phyloP scores from a whole-genome alignment of 2,329 filamentous ascomycete species.

The Claviceps africana region DNA sequence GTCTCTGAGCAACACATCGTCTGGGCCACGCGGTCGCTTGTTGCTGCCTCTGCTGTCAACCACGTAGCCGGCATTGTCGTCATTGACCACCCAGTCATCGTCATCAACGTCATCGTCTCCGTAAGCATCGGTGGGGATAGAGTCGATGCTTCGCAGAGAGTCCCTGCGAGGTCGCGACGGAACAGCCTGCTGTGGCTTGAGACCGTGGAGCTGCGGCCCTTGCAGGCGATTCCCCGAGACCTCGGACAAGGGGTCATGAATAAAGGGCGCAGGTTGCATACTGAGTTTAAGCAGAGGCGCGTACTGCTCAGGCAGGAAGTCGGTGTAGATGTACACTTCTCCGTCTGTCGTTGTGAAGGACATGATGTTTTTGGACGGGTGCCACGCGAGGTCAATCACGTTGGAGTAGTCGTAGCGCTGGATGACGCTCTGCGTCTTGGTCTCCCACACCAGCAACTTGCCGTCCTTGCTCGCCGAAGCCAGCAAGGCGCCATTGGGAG shows the following conservation, averaged over 20 bases:
- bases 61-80: constrained; percentile 85
- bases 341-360: constrained; percentile 90
- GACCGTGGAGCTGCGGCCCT: constrained; percentile 36
- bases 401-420: constrained; percentile 68
- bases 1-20: constrained; percentile 33
- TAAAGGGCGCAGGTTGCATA: constrained; percentile 67
- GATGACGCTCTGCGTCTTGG: constrained; percentile 70
- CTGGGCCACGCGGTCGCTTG: constrained; percentile 36
- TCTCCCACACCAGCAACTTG: constrained; percentile 74
- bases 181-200: constrained; percentile 29
- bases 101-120: constrained; percentile 41
- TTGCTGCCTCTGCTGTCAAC: constrained; percentile 36
- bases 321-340: constrained; percentile 78
- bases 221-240: constrained; percentile 47
- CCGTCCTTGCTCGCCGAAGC: constrained; percentile 55
- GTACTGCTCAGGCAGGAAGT: constrained; percentile 49
- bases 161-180: constrained; percentile 41
- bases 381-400: constrained; percentile 79
- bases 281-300: constrained; percentile 40
- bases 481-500: constrained; percentile 81
- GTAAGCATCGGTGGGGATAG: constrained; percentile 52
- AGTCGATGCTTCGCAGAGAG: constrained; percentile 67
- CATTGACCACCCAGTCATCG: constrained; percentile 84
- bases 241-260: constrained; percentile 64
- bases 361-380: constrained; percentile 73